Conservation (phyloP, 140 eudicot genomes). For the Erigeron philadelphicus region DNA sequence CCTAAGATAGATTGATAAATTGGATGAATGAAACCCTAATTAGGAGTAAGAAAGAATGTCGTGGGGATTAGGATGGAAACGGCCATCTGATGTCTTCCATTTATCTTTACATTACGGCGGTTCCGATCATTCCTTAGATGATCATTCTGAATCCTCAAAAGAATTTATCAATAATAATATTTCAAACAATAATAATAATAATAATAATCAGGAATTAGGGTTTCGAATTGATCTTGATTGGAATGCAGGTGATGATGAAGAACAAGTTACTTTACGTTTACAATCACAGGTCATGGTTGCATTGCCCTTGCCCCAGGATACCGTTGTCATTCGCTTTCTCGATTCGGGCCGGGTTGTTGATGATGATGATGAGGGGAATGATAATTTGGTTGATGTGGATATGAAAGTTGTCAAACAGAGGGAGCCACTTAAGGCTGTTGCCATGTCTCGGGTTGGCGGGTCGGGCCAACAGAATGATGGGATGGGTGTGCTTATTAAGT, state of each 20-base stretch:
- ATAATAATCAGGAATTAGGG: slow-evolving; percentile 39
- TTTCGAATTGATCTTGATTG: slow-evolving; percentile 78
- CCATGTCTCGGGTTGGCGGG: slow-evolving; percentile 64
- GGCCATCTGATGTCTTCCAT: slow-evolving; percentile 77
- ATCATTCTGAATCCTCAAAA: slow-evolving; percentile 27
- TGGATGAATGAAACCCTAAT: slow-evolving; percentile 23
- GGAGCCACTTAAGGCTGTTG: slow-evolving; percentile 71
- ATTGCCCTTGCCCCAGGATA: slow-evolving; percentile 79
- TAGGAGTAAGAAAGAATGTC: slow-evolving; percentile 50
- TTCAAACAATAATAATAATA: not conserved
- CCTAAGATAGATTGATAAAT: slow-evolving; percentile 13
- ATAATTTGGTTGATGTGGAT: slow-evolving; percentile 48
- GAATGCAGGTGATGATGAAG: slow-evolving; percentile 97
- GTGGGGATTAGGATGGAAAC: slow-evolving; percentile 98
- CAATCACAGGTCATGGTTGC: slow-evolving; percentile 98
- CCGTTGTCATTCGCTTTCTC: slow-evolving; percentile 52
- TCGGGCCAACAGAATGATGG: slow-evolving; percentile 85
- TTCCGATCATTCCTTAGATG: slow-evolving; percentile 38
- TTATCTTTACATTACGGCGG: slow-evolving; percentile 79
- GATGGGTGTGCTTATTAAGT: slow-evolving; percentile 70
- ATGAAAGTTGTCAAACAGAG: slow-evolving; percentile 88
- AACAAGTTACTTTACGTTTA: slow-evolving; percentile 75
- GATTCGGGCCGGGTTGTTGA: slow-evolving; percentile 10
- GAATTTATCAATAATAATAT: slow-evolving; percentile 3
- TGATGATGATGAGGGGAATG: slow-evolving; percentile 20